A percentile compares a stretch with the other conserved stretches of the same genome.
phyloP scores from a whole-genome alignment of 139 green algal species.

The Picochlorum sp. region DNA sequence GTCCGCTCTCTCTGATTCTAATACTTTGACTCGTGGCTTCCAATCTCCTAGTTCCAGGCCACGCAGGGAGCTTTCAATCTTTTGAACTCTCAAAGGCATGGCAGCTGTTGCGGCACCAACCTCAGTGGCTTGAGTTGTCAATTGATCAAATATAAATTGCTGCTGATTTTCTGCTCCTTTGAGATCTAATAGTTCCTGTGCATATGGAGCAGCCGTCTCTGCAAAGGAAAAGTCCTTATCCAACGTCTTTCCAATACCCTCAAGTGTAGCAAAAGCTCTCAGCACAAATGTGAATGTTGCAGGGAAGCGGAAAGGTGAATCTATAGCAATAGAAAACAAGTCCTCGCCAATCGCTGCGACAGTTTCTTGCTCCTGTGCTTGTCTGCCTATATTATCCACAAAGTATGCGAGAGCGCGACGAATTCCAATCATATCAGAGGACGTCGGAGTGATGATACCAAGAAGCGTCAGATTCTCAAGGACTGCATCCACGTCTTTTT shows the following conservation, averaged over 20 bases:
- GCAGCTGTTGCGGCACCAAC: slow-evolving; percentile 48
- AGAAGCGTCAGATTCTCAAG: slow-evolving; percentile 54
- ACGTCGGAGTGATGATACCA: slow-evolving; percentile 58
- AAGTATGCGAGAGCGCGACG: slow-evolving; percentile 67
- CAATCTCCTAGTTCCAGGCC: slow-evolving; percentile 57
- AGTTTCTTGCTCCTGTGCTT: slow-evolving; percentile 67
- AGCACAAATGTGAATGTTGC: slow-evolving; percentile 86
- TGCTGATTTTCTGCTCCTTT: slow-evolving; percentile 29
- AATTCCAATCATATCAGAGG: slow-evolving; percentile 43
- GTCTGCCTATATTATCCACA: slow-evolving; percentile 48
- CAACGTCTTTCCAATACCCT: slow-evolving; percentile 67
- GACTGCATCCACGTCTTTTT: slow-evolving; percentile 34
- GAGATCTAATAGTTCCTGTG: slow-evolving; percentile 49
- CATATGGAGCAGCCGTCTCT: slow-evolving; percentile 57
- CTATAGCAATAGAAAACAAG: slow-evolving; percentile 72
- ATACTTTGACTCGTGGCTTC: slow-evolving; percentile 61
- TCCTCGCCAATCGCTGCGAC: slow-evolving; percentile 72
- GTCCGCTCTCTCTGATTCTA: slow-evolving; percentile 65
- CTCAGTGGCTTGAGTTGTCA: slow-evolving; percentile 57
- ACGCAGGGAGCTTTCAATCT: slow-evolving; percentile 47
- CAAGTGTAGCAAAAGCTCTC: slow-evolving; percentile 73
- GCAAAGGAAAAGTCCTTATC: slow-evolving; percentile 65
- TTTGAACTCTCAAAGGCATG: slow-evolving; percentile 55
- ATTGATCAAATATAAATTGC: slow-evolving; percentile 45
- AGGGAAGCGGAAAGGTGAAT: slow-evolving; percentile 80